A percentile compares a stretch with the other conserved stretches of the same genome.
These are phyloP conservation scores for Cucurbitaria berberidis DNA, from an alignment of 2,329 filamentous ascomycete species.

Conservation along the genomic window DNA sequence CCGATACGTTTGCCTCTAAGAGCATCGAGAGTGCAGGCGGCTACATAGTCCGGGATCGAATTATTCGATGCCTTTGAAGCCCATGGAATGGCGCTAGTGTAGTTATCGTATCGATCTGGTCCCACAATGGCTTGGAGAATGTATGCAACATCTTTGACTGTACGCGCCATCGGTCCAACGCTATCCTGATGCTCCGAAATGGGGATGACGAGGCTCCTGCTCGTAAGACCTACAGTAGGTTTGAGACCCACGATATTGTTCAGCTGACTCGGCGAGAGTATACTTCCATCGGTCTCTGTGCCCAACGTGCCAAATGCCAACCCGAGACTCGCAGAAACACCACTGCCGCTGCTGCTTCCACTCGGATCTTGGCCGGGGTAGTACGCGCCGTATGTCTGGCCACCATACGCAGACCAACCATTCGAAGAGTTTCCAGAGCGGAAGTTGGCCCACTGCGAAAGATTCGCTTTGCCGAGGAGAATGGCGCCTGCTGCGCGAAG, in stretches of 20 bases:
- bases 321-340: constrained; percentile 64
- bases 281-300: constrained; percentile 69
- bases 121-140: constrained; percentile 65
- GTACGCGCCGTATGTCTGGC: constrained; percentile 68
- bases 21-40: constrained; percentile 60
- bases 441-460: constrained; percentile 70
- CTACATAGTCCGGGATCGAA: constrained; percentile 65
- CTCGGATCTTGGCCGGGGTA: constrained; percentile 65
- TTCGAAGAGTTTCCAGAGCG: constrained; percentile 63
- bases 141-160: constrained; percentile 65
- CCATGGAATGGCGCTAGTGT: constrained; percentile 64
- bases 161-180: constrained; percentile 63
- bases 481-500: constrained; percentile 67
- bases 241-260: constrained; percentile 70
- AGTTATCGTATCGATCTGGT: constrained; percentile 61
- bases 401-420: constrained; percentile 70
- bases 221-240: constrained; percentile 68
- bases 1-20: constrained; percentile 67
- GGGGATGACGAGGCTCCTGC: constrained; percentile 68
- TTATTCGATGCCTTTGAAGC: constrained; percentile 44
- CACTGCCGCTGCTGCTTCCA: constrained; percentile 58
- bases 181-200: constrained; percentile 65
- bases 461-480: constrained; percentile 69
- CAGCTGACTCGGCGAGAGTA: constrained; percentile 61
- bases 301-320: constrained; percentile 66